Evolutionary conservation across 2,329 filamentous ascomycete genomes (phyloP), one percentile per base, ranked within the genome.

Genomic region (Beauveria brongniartii): DNA sequence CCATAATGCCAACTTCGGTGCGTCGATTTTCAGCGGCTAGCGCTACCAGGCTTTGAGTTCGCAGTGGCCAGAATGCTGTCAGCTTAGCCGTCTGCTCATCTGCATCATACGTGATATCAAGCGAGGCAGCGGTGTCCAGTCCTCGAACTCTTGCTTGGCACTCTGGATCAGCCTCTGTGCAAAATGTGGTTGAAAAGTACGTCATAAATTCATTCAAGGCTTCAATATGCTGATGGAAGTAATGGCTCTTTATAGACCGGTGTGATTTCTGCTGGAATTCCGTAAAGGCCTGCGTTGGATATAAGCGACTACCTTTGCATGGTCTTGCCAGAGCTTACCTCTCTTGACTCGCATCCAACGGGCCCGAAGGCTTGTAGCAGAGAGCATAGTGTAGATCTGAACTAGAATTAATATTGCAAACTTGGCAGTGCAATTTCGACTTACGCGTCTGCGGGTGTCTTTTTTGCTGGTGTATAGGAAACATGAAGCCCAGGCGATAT

Each of bases 401-500:
- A 28, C 3, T 14, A 18, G 10, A 7, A 5, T 48, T 30, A 50
- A 20, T 24, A 24, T 5, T 5, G 22, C 2, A n/a, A 9, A 43
- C 2, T 22, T 44, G 18, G 2, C n/a, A 5, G 5, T 18, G 1
- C 12, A 18, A 4, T 41, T 40, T 16, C 10, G 40, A 56, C 68
- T 48, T 64, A 70, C 70, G 62, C 48, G 57, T 69, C 62, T 48
- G 55, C 50, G 30, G 61, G 60, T 48, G 30, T 47, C 44, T 63
- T 47, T 28, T 59, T 60, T 12, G 58, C 28, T 0, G 89, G 88
- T 0, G 88, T 89, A 70, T 87, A 92, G 67, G 89, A 89, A 28
- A 92, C 78, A 76, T 97, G 92, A 24, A 97, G 76, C 3, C 93
- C 93, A 0, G 92, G 87, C 2, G 91, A 86, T 16, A 92, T 73